Conservation (phyloP, 1,284 basidiomycete genomes). For the Schizophyllum commune region DNA sequence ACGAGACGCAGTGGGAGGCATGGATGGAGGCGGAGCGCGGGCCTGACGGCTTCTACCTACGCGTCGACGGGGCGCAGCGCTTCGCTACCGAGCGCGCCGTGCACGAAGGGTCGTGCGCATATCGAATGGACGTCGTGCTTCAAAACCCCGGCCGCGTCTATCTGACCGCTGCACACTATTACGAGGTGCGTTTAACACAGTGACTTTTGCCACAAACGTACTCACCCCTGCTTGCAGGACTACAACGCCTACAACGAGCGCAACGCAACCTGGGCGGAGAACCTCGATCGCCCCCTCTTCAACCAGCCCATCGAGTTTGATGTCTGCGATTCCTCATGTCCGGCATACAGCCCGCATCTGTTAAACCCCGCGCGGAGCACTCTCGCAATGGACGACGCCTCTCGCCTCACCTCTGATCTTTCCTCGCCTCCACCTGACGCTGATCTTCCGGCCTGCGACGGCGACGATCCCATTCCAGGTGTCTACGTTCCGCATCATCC, state of each 20-base stretch:
- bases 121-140: conserved; percentile 2
- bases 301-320: neutral
- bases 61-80: conserved; percentile 2
- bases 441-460: conserved; percentile 1
- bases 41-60: conserved; percentile 4
- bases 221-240: neutral
- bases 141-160: conserved; percentile 1
- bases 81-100: neutral
- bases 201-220: too few species aligned
- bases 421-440: neutral
- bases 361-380: neutral
- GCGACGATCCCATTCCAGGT: conserved; percentile 3
- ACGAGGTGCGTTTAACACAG: neutral
- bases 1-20: neutral
- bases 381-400: neutral
- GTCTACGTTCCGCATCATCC: conserved; percentile 1
- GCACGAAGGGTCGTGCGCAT: conserved; percentile 4
- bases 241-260: neutral
- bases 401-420: neutral
- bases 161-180: neutral
- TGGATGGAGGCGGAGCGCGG: conserved; percentile 2
- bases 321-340: neutral
- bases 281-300: neutral
- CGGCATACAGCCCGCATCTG: neutral
- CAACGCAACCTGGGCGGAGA: neutral